These are phyloP conservation scores for Trametes sp. DNA, from an alignment of 1,284 basidiomycete species.

Conservation along the genomic window DNA sequence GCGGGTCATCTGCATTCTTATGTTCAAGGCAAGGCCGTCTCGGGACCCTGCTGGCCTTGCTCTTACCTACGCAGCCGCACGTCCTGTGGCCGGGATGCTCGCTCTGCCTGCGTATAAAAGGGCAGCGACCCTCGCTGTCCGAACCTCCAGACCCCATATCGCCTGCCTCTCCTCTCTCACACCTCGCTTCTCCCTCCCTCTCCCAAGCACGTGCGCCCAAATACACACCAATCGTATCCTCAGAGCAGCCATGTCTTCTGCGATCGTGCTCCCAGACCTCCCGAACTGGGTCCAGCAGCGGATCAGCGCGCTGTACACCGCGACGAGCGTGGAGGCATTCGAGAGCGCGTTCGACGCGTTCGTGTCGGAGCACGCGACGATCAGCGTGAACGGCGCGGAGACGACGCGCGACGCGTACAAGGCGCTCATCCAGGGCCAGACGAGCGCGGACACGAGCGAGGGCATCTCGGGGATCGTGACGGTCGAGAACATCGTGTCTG, in stretches of 20 bases:
- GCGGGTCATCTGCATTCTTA: neutral
- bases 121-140: conserved; percentile 3
- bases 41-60: neutral
- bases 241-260: conserved; percentile 29
- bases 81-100: neutral
- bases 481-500: conserved; percentile 35
- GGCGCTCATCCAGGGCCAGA: conserved; percentile 33
- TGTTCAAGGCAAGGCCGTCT: neutral
- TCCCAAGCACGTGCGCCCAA: neutral
- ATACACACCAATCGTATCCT: neutral
- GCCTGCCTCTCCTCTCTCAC: neutral
- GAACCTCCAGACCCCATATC: neutral
- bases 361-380: conserved; percentile 39
- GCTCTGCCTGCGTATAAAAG: conserved; percentile 14
- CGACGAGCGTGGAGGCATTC: conserved; percentile 37
- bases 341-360: conserved; percentile 43
- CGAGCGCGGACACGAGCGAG: conserved; percentile 32
- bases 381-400: conserved; percentile 46
- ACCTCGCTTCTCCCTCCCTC: neutral
- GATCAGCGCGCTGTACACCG: conserved; percentile 43
- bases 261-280: conserved; percentile 44
- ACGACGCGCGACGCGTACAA: conserved; percentile 39
- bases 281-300: conserved; percentile 45
- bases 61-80: neutral
- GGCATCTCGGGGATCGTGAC: conserved; percentile 23